These are phyloP conservation scores for Podospora conica DNA, from an alignment of 495 filamentous ascomycete genomes.

Conservation along the genomic window DNA sequence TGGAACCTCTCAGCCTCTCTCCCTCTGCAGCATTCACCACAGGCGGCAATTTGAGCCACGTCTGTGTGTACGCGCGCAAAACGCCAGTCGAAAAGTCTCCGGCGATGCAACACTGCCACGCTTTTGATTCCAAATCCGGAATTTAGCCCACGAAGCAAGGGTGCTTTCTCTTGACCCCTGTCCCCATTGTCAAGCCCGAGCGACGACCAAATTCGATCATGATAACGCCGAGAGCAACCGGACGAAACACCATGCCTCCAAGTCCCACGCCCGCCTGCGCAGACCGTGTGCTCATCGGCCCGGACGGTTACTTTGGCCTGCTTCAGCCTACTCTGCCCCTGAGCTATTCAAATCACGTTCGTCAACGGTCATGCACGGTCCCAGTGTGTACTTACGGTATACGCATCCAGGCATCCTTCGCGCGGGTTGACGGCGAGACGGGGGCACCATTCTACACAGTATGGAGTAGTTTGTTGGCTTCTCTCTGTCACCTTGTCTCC, in stretches of 20 bases:
- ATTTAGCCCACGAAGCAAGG: slow-evolving; percentile 1
- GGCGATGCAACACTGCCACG: neutral
- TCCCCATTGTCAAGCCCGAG: neutral
- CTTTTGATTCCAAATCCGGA: neutral
- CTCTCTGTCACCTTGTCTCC: neutral
- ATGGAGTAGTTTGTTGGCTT: too few species aligned
- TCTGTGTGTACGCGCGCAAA: neutral
- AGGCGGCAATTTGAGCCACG: neutral
- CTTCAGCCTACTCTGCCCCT: too few species aligned
- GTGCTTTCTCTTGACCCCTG: neutral
- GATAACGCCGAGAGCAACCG: slow-evolving; percentile 2
- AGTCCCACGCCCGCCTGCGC: neutral
- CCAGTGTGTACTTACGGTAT: neutral
- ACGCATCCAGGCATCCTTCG: too few species aligned
- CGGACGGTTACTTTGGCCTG: too few species aligned
- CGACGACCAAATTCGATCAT: neutral
- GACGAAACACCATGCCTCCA: neutral
- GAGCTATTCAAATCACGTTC: neutral
- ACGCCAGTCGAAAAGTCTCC: neutral
- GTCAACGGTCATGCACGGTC: neutral
- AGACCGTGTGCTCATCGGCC: neutral
- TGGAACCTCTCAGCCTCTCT: neutral
- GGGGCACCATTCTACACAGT: too few species aligned
- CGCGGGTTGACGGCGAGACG: too few species aligned
- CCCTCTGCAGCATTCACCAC: neutral